phyloP scores from a whole-genome alignment of 2,329 filamentous ascomycete genomes.

The Cladosporium halotolerans region DNA sequence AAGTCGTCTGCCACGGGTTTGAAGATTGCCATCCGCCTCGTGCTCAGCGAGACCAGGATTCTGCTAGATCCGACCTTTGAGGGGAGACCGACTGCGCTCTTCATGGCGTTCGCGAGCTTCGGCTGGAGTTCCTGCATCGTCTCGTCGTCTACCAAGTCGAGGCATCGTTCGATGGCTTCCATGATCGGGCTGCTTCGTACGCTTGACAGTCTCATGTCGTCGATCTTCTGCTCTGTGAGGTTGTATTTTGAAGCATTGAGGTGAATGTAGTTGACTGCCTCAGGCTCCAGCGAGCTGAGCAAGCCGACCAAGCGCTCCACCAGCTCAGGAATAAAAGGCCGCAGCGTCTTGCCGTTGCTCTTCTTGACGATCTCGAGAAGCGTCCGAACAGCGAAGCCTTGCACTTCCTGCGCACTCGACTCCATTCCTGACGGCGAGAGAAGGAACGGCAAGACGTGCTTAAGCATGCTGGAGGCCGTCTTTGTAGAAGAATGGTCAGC shows the following conservation, averaged over 20 bases:
- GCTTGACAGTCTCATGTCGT: constrained; percentile 74
- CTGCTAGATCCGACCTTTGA: constrained; percentile 89
- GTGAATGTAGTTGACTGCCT: constrained; percentile 87
- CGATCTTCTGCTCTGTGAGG: constrained; percentile 80
- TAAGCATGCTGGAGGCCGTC: constrained; percentile 71
- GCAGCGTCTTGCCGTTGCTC: constrained; percentile 65
- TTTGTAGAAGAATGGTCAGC: constrained; percentile 61
- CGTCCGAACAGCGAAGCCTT: constrained; percentile 70
- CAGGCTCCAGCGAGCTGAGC: constrained; percentile 80
- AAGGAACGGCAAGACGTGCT: constrained; percentile 82
- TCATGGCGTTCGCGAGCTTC: constrained; percentile 70
- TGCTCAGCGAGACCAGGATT: constrained; percentile 77
- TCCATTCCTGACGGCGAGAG: constrained; percentile 85
- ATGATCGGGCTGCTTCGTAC: constrained; percentile 85
- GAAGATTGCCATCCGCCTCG: constrained; percentile 69
- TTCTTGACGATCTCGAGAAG: constrained; percentile 87
- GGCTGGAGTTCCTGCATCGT: constrained; percentile 71
- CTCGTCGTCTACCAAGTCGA: constrained; percentile 72
- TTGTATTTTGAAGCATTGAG: constrained; percentile 80
- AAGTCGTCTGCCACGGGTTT: constrained; percentile 69
- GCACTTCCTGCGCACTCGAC: constrained; percentile 80
- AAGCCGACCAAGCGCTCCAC: constrained; percentile 74
- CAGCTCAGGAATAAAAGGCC: constrained; percentile 74
- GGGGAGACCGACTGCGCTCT: constrained; percentile 79
- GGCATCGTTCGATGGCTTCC: constrained; percentile 81